Percentiles rank a stretch among this genome's conserved stretches.
phyloP scores from a whole-genome alignment of 1,284 basidiomycete genomes.

The Austroboletus niveus region DNA sequence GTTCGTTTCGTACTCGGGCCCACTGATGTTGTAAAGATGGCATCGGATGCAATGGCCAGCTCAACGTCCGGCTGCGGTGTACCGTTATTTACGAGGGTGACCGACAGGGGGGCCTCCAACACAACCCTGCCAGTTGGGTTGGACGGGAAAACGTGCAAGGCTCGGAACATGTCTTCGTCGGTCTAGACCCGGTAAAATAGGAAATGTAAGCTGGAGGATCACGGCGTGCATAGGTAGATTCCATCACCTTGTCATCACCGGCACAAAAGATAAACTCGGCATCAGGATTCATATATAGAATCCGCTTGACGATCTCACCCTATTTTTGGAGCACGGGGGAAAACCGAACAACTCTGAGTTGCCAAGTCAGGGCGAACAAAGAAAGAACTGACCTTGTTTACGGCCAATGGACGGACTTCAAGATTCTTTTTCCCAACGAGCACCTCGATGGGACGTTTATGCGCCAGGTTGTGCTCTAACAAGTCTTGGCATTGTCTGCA shows the following conservation, averaged over 20 bases:
- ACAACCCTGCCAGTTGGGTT: slow-evolving; percentile 37
- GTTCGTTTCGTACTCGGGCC: slow-evolving; percentile 86
- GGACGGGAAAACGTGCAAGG: slow-evolving; percentile 67
- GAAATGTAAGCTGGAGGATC: neutral
- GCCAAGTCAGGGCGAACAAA: neutral
- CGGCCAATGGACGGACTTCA: slow-evolving; percentile 90
- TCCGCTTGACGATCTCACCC: slow-evolving; percentile 96
- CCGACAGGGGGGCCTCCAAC: slow-evolving; percentile 73
- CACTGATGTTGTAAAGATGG: slow-evolving; percentile 86
- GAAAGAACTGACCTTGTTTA: slow-evolving; percentile 72
- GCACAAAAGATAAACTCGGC: slow-evolving; percentile 96
- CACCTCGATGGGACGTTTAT: slow-evolving; percentile 88
- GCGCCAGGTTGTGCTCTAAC: slow-evolving; percentile 87
- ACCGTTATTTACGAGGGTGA: slow-evolving; percentile 48
- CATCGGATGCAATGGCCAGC: slow-evolving; percentile 62
- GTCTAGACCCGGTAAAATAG: slow-evolving; percentile 45
- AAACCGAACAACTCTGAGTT: neutral
- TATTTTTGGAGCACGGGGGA: slow-evolving; percentile 14
- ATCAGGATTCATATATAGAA: slow-evolving; percentile 90
- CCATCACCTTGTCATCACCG: slow-evolving; percentile 89
- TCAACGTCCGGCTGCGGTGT: slow-evolving; percentile 50
- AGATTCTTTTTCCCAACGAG: slow-evolving; percentile 98
- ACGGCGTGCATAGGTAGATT: neutral
- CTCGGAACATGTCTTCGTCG: slow-evolving; percentile 96
- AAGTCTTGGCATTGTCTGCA: slow-evolving; percentile 96